Conservation (phyloP, 768 basidiomycete genomes). For the Filobasidium floriforme region DNA sequence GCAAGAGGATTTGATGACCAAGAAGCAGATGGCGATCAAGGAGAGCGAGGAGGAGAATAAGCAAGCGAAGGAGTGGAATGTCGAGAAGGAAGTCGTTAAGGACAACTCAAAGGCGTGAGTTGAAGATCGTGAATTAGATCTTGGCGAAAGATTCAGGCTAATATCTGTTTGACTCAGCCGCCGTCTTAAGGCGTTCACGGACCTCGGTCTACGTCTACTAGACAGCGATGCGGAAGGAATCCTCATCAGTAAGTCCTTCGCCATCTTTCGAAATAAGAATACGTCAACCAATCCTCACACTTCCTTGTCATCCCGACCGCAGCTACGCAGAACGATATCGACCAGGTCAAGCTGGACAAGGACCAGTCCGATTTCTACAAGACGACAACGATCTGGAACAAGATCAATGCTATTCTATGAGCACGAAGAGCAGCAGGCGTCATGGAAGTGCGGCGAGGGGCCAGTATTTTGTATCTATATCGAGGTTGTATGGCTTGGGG, state of each 20-base stretch:
- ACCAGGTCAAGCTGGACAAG: slow-evolving; percentile 1
- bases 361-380: background rate
- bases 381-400: slow-evolving; percentile 6
- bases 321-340: background rate
- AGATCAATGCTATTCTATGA: background rate
- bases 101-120: background rate
- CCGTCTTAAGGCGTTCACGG: background rate
- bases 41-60: background rate
- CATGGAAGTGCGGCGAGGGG: background rate
- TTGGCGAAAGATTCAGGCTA: background rate
- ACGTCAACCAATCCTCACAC: too few relatives aligned
- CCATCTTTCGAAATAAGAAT: background rate
- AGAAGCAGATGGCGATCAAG: background rate
- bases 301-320: background rate
- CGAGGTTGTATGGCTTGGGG: background rate
- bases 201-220: background rate
- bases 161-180: background rate
- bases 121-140: background rate
- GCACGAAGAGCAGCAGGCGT: background rate
- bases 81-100: background rate
- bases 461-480: background rate
- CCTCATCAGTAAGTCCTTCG: background rate
- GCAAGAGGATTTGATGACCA: background rate
- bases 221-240: background rate
- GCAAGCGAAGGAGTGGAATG: background rate